A percentile compares a stretch with the other conserved stretches of the same genome.
Conservation (phyloP, 768 basidiomycete genomes). For the Tricholoma bakamatsutake region DNA sequence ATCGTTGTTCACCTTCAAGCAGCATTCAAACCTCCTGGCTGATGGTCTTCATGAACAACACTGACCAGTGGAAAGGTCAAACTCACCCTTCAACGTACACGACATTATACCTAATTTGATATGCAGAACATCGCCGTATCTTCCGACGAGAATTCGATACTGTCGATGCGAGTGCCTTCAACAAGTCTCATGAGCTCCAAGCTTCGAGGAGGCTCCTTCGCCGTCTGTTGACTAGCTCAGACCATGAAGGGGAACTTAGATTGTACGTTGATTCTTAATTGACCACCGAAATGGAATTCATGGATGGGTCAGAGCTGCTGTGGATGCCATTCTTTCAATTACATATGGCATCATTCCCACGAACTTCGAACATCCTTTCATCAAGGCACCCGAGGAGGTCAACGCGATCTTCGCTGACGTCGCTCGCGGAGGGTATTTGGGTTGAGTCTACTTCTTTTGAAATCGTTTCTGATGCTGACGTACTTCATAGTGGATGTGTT, state of each 20-base stretch:
- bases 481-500: slow-evolving; percentile 22
- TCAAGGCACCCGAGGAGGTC: slow-evolving; percentile 17
- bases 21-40: neutral
- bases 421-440: slow-evolving; percentile 6
- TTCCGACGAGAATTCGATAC: neutral
- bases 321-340: slow-evolving; percentile 18
- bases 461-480: too few species aligned
- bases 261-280: neutral
- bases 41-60: neutral
- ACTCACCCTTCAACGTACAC: too few species aligned
- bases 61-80: too few species aligned
- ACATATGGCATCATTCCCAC: slow-evolving; percentile 24
- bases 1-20: neutral
- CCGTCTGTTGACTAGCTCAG: slow-evolving; percentile 1
- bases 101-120: too few species aligned
- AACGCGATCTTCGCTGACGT: slow-evolving; percentile 14
- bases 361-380: slow-evolving; percentile 19
- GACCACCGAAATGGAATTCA: neutral
- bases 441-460: too few species aligned
- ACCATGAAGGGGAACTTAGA: slow-evolving; percentile 2
- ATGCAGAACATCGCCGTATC: neutral
- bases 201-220: neutral
- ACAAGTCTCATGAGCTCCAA: neutral
- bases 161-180: neutral
- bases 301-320: neutral